These are phyloP conservation scores for Pseudocercospora pini-densiflorae DNA, from an alignment of 2,329 filamentous ascomycete genomes.

Conservation along the genomic window DNA sequence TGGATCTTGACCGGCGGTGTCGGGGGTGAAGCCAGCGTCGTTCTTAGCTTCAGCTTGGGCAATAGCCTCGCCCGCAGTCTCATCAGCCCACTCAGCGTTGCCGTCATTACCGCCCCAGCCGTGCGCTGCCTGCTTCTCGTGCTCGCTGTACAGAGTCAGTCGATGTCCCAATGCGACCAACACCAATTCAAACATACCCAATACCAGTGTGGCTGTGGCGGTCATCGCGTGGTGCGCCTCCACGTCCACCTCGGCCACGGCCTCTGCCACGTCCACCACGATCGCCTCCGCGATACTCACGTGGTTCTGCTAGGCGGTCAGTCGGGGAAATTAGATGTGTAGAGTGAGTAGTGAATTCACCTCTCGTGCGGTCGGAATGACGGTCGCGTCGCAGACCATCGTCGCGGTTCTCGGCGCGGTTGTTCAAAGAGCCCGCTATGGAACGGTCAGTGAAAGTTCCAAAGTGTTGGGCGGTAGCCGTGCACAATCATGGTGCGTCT, in stretches of 20 bases:
- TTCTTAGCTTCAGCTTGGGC: constrained; percentile 60
- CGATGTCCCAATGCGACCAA: background rate
- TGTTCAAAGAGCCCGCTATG: constrained; percentile 70
- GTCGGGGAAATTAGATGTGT: background rate
- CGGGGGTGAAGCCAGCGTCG: constrained; percentile 34
- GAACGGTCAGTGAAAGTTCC: constrained; percentile 20
- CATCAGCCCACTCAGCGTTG: constrained; percentile 83
- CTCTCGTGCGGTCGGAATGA: constrained; percentile 44
- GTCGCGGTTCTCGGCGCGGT: constrained; percentile 79
- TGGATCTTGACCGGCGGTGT: constrained; percentile 48
- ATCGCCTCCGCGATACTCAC: constrained; percentile 50
- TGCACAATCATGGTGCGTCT: background rate
- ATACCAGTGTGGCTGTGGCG: constrained; percentile 64
- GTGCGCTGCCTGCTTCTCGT: constrained; percentile 85
- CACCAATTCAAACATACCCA: constrained; percentile 52
- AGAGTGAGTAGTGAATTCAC: constrained; percentile 32
- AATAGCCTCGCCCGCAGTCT: constrained; percentile 88
- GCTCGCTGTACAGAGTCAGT: constrained; percentile 59
- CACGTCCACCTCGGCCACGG: constrained; percentile 55
- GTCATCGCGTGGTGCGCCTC: constrained; percentile 59
- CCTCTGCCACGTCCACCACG: constrained; percentile 55
- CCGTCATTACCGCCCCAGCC: constrained; percentile 84
- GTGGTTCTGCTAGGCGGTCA: constrained; percentile 28
- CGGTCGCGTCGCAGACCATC: constrained; percentile 62
- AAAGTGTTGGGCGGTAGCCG: background rate